phyloP scores from a whole-genome alignment of 202 grass and related monocot species.

The Hordeum pubiflorum region DNA sequence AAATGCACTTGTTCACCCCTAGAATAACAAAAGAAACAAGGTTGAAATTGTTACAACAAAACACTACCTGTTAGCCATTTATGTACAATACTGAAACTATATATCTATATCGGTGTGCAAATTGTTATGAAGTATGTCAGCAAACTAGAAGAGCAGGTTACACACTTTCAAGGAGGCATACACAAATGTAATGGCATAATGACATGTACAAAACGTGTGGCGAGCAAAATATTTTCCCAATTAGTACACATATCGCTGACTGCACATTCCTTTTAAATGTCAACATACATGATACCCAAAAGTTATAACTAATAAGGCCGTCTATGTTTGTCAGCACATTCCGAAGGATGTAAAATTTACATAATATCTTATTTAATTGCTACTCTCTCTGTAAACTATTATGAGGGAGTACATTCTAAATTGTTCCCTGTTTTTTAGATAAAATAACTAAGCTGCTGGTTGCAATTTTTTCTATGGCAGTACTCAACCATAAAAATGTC shows the following conservation, averaged over 20 bases:
- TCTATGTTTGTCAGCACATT: not conserved
- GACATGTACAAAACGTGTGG: not conserved
- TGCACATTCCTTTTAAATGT: not conserved
- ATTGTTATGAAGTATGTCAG: not conserved
- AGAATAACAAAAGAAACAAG: constrained; percentile 20
- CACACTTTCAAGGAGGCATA: constrained; percentile 14
- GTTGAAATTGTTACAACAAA: not conserved
- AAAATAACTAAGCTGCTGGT: constrained; percentile 13
- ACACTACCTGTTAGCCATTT: not conserved
- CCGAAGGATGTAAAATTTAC: not conserved
- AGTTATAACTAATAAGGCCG: not conserved
- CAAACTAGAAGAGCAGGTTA: constrained; percentile 2
- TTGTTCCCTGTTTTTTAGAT: not conserved
- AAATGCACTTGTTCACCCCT: constrained; percentile 84
- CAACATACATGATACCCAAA: not conserved
- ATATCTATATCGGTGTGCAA: not conserved
- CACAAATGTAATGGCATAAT: not conserved
- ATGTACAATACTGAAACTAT: not conserved
- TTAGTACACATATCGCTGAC: not conserved
- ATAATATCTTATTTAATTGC: not conserved
- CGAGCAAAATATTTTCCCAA: not conserved
- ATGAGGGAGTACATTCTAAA: not conserved
- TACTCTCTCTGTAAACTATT: too few species aligned
- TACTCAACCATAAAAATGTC: not conserved
- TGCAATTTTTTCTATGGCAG: not conserved